Evolutionary conservation across 2,329 filamentous ascomycete genomes (phyloP).

Genomic region (Calcarisporium arbuscula): DNA sequence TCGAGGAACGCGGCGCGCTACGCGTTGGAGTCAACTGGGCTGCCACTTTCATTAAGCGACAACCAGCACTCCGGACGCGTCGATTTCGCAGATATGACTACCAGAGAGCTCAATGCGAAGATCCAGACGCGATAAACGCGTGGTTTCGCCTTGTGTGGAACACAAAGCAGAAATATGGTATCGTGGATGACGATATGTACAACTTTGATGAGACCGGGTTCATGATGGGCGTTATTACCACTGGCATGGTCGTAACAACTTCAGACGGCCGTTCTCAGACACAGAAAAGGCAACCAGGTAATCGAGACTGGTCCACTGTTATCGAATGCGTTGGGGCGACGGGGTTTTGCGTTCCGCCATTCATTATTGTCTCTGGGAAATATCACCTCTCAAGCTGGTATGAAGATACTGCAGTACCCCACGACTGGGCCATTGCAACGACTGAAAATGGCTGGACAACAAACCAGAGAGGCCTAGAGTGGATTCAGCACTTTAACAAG

Average conservation of each 20-base stretch:
- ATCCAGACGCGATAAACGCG: conserved; percentile 13
- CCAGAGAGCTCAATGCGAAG: conserved; percentile 17
- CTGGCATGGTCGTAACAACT: conserved; percentile 3
- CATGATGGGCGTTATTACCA: conserved; percentile 12
- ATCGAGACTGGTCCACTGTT: conserved; percentile 5
- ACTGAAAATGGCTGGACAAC: conserved; percentile 27
- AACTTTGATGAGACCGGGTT: conserved; percentile 15
- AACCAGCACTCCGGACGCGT: conserved; percentile 17
- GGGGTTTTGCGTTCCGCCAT: conserved; percentile 1
- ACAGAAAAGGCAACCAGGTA: conserved; percentile 4
- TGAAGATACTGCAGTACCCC: conserved; percentile 15
- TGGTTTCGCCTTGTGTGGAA: conserved; percentile 15
- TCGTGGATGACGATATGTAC: conserved; percentile 6
- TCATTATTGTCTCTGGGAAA: conserved; percentile 7
- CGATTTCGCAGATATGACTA: conserved; percentile 16
- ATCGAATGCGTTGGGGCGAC: conserved; percentile 4
- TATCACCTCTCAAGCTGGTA: conserved; percentile 12
- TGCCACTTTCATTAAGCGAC: conserved; percentile 19
- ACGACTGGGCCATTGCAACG: conserved; percentile 21
- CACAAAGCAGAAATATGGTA: conserved; percentile 7
- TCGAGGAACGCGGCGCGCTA: conserved; percentile 12
- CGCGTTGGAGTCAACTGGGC: conserved; percentile 17
- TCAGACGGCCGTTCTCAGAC: conserved; percentile 6
- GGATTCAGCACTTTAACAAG: conserved; percentile 28
- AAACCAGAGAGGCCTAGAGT: conserved; percentile 25